Conservation (phyloP, 2,329 filamentous ascomycete species). For the Dryadomyces quercivorus region DNA sequence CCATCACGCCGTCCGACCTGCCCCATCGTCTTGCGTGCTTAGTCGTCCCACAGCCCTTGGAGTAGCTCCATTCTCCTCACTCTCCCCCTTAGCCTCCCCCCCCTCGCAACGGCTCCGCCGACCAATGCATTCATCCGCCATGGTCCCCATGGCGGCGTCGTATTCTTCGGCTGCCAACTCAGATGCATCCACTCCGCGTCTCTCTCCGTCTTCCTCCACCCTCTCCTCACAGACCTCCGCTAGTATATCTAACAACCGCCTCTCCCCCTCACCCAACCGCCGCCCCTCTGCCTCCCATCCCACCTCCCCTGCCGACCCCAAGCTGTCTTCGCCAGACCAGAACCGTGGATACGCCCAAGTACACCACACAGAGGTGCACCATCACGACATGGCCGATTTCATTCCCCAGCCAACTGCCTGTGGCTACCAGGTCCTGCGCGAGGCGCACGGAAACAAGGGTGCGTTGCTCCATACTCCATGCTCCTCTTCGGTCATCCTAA, state of each 20-base stretch:
- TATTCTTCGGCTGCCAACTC: slow-evolving; percentile 29
- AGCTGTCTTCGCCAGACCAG: slow-evolving; percentile 46
- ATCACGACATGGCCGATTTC: slow-evolving; percentile 41
- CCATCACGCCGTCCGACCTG: background rate
- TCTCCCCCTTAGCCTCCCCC: background rate
- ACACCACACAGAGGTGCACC: slow-evolving; percentile 42
- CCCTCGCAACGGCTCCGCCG: background rate
- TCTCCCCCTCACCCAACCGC: slow-evolving; percentile 35
- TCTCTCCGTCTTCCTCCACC: slow-evolving; percentile 36
- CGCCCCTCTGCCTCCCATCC: slow-evolving; percentile 41
- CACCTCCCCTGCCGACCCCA: slow-evolving; percentile 45
- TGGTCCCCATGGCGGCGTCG: slow-evolving; percentile 31
- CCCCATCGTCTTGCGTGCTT: slow-evolving; percentile 1
- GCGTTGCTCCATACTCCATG: slow-evolving; percentile 9
- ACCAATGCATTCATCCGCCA: slow-evolving; percentile 12
- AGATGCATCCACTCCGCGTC: slow-evolving; percentile 43
- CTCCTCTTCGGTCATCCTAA: background rate
- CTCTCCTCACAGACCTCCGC: slow-evolving; percentile 35
- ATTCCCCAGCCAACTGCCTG: slow-evolving; percentile 35
- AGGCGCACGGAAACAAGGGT: slow-evolving; percentile 58
- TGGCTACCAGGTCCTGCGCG: slow-evolving; percentile 49
- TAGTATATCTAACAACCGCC: slow-evolving; percentile 34
- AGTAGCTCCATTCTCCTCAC: background rate
- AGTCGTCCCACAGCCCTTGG: background rate
- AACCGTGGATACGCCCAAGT: slow-evolving; percentile 48